Evolutionary conservation across 2,329 filamentous ascomycete genomes (phyloP).

Genomic region (Lasiodiplodia citricola): DNA sequence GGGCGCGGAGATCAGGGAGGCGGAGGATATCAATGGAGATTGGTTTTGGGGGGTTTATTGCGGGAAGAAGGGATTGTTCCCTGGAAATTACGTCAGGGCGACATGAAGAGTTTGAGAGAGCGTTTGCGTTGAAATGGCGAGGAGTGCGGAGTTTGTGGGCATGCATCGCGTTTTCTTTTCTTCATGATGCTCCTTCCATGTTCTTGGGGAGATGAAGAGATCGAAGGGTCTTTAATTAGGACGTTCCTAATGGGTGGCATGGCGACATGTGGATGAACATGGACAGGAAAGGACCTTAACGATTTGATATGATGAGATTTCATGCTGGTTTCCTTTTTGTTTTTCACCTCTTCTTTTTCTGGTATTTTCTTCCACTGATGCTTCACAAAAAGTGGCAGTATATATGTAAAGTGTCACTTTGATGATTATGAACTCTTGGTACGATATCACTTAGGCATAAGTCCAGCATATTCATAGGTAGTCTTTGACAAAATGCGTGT

Average conservation of each 20-base stretch:
- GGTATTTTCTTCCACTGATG: background rate
- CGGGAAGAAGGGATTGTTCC: constrained; percentile 79
- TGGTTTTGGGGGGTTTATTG: constrained; percentile 91
- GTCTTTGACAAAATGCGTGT: background rate
- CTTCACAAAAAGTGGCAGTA: background rate
- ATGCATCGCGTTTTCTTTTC: background rate
- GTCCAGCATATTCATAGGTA: background rate
- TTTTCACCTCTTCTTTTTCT: background rate
- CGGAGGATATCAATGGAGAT: constrained; percentile 86
- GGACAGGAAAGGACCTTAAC: background rate
- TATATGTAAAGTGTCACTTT: background rate
- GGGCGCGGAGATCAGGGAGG: constrained; percentile 80
- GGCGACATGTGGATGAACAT: background rate
- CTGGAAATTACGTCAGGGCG: constrained; percentile 73
- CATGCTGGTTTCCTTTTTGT: background rate
- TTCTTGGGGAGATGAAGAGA: background rate
- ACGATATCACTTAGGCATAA: background rate
- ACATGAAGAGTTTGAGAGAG: constrained; percentile 13
- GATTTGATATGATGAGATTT: background rate
- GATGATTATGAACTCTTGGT: background rate
- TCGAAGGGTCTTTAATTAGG: background rate
- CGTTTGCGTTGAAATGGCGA: no score
- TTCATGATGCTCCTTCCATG: no score
- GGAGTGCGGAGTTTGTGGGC: no score
- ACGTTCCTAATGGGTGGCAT: background rate